These are phyloP conservation scores for Theileria annulata DNA, from an alignment of 169 alveolate species.

Conservation along the genomic window DNA sequence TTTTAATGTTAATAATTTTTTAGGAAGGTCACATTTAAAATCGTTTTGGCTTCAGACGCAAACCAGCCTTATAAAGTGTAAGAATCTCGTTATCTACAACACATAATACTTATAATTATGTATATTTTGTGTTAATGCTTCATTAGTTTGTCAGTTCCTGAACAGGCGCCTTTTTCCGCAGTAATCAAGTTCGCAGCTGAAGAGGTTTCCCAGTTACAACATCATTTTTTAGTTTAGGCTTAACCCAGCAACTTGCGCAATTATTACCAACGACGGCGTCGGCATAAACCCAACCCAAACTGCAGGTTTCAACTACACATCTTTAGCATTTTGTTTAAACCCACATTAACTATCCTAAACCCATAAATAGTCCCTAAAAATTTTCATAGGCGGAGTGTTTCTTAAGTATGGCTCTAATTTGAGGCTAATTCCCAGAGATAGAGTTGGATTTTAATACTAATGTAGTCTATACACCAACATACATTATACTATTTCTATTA, in stretches of 20 bases:
- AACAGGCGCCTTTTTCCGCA: conserved; percentile 89
- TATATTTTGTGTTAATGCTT: not conserved
- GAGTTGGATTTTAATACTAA: conserved; percentile 78
- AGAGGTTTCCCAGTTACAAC: conserved; percentile 23
- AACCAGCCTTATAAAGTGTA: conserved; percentile 70
- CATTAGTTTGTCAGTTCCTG: conserved; percentile 80
- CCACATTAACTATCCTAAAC: not conserved
- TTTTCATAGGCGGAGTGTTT: conserved; percentile 74
- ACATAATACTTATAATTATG: not conserved
- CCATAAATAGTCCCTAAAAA: not conserved
- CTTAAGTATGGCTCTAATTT: conserved; percentile 88
- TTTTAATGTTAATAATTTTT: not conserved
- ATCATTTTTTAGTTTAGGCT: conserved; percentile 76
- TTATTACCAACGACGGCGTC: conserved; percentile 86
- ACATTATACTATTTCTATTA: not conserved
- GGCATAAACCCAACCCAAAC: conserved; percentile 88
- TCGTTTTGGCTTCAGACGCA: conserved; percentile 68
- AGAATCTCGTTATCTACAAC: not conserved
- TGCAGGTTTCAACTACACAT: conserved; percentile 74
- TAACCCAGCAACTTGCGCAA: conserved; percentile 87
- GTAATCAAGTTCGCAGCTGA: conserved; percentile 88
- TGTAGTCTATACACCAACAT: not conserved
- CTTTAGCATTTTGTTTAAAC: not conserved
- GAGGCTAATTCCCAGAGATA: conserved; percentile 89
- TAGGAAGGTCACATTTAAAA: conserved; percentile 68